Evolutionary conservation across 2,329 filamentous ascomycete genomes (phyloP).

Genomic region (Aureobasidium lini): DNA sequence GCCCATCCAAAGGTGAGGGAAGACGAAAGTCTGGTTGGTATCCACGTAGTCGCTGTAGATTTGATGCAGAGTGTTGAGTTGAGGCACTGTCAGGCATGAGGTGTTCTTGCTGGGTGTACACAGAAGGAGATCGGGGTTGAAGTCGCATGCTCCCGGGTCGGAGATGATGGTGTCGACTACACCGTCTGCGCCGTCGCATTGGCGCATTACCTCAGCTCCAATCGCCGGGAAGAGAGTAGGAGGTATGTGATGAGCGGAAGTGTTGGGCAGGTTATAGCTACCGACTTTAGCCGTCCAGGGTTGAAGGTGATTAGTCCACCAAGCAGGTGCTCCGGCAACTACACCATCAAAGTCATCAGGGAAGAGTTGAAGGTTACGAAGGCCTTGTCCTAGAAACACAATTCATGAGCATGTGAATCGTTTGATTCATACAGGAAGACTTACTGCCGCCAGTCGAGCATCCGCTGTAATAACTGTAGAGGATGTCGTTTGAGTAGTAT

Average conservation of each 20-base stretch:
- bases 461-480: constrained; percentile 49
- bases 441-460: constrained; percentile 52
- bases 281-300: constrained; percentile 39
- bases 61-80: constrained; percentile 36
- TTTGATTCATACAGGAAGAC: neutral
- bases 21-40: constrained; percentile 35
- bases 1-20: constrained; percentile 33
- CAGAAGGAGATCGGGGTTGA: constrained; percentile 36
- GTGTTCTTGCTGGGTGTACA: constrained; percentile 27
- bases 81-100: constrained; percentile 37
- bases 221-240: constrained; percentile 38
- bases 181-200: constrained; percentile 47
- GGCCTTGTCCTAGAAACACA: constrained; percentile 35
- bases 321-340: constrained; percentile 45
- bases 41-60: constrained; percentile 37
- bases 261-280: constrained; percentile 41
- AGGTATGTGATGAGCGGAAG: constrained; percentile 39
- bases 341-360: constrained; percentile 53
- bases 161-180: constrained; percentile 45
- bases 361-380: constrained; percentile 46
- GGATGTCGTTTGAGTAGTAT: constrained; percentile 40
- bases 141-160: constrained; percentile 38
- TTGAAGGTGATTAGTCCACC: constrained; percentile 45
- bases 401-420: neutral
- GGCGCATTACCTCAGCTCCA: constrained; percentile 37